These are phyloP conservation scores for Neurospora sp. DNA, from an alignment of 495 filamentous ascomycete genomes.

Conservation along the genomic window DNA sequence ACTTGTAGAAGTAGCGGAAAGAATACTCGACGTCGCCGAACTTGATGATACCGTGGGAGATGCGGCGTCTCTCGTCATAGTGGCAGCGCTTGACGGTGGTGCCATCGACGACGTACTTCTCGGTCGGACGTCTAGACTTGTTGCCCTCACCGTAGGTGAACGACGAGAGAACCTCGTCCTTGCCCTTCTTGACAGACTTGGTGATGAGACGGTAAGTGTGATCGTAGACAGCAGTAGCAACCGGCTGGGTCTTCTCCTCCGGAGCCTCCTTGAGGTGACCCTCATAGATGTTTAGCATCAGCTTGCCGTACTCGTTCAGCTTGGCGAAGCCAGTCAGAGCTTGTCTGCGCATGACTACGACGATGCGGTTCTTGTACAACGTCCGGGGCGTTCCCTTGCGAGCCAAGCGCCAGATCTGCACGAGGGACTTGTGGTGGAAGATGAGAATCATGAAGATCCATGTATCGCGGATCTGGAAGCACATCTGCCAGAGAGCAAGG, in stretches of 20 bases:
- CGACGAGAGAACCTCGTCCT: not conserved
- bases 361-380: conserved; percentile 7
- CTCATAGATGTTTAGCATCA: conserved; percentile 9
- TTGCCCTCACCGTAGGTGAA: conserved; percentile 7
- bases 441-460: conserved; percentile 14
- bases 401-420: conserved; percentile 13
- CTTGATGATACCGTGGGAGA: conserved; percentile 5
- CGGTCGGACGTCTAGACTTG: conserved; percentile 3
- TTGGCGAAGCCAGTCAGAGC: conserved; percentile 12
- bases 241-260: not conserved
- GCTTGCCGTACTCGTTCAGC: not conserved
- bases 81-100: not conserved
- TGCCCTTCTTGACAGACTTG: not conserved
- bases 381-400: conserved; percentile 10
- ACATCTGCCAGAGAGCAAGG: conserved; percentile 7
- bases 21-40: conserved; percentile 6
- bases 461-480: conserved; percentile 8
- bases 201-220: conserved; percentile 6
- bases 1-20: conserved; percentile 16
- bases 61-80: conserved; percentile 14
- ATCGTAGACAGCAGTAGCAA: conserved; percentile 12
- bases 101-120: conserved; percentile 3
- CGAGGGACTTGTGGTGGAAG: conserved; percentile 10
- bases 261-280: conserved; percentile 1
- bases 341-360: conserved; percentile 8